Percentiles rank a stretch among this genome's conserved stretches.
Conservation (phyloP, 345 rosid species). For the Aquilaria malaccensis region DNA sequence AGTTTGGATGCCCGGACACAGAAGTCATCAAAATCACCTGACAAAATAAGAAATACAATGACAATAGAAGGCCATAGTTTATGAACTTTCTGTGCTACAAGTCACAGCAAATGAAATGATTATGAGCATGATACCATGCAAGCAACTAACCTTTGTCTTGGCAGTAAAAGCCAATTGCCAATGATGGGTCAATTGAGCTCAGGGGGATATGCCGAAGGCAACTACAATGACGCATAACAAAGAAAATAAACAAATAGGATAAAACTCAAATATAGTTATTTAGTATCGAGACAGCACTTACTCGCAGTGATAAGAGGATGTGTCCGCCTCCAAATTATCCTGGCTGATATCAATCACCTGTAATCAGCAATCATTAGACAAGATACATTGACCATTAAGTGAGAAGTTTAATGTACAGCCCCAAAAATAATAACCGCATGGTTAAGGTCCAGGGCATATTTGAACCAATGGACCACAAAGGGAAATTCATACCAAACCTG, state of each 20-base stretch:
- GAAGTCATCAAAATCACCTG: constrained; percentile 77
- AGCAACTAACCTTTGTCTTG: constrained; percentile 59
- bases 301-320: constrained; percentile 85
- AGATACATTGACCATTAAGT: neutral
- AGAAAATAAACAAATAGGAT: neutral
- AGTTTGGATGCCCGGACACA: constrained; percentile 68
- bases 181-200: constrained; percentile 75
- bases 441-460: too few relatives aligned
- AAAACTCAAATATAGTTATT: neutral
- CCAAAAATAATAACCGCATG: too few relatives aligned
- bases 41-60: neutral
- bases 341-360: constrained; percentile 54
- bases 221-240: constrained; percentile 29
- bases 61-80: neutral
- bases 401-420: neutral
- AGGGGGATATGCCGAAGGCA: constrained; percentile 51
- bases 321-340: constrained; percentile 56
- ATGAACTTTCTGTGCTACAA: constrained; percentile 2
- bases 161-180: constrained; percentile 92
- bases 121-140: neutral
- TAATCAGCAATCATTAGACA: constrained; percentile 10
- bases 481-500: too few relatives aligned
- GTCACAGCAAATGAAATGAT: neutral
- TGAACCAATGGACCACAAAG: too few relatives aligned
- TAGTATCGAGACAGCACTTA: constrained; percentile 24